Percentiles rank a stretch among this genome's conserved stretches.
Conservation (phyloP, 768 basidiomycete genomes). For the Tricholomella constricta region DNA sequence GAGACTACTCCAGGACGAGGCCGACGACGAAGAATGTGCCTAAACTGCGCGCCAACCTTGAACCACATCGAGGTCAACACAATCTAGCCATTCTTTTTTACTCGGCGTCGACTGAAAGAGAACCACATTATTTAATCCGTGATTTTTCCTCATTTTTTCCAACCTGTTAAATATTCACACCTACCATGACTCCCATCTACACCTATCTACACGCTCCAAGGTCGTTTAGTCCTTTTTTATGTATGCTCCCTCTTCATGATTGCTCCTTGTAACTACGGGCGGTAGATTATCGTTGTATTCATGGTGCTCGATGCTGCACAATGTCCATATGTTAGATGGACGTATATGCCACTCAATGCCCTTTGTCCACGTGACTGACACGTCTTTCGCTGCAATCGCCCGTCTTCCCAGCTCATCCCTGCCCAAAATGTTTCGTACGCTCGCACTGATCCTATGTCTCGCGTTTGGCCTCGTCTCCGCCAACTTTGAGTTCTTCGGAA, state of each 20-base stretch:
- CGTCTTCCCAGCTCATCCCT: not conserved
- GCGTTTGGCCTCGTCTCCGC: slow-evolving; percentile 45
- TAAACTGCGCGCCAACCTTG: not conserved
- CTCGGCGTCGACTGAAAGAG: too few relatives aligned
- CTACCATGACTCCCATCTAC: too few relatives aligned
- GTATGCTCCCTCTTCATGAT: not conserved
- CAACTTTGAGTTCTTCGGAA: slow-evolving; percentile 82
- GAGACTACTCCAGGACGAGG: slow-evolving; percentile 37
- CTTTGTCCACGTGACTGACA: slow-evolving; percentile 17
- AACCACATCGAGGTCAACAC: too few relatives aligned
- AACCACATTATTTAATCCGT: too few relatives aligned
- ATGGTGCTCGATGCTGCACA: slow-evolving; percentile 5
- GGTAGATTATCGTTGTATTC: slow-evolving; percentile 3
- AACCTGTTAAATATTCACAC: not conserved
- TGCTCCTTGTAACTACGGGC: slow-evolving; percentile 1
- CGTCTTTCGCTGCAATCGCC: slow-evolving; percentile 2
- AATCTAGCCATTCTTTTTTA: too few relatives aligned
- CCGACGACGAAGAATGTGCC: slow-evolving; percentile 21
- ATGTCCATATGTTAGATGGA: slow-evolving; percentile 9
- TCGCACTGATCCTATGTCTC: slow-evolving; percentile 31
- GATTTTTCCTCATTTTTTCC: too few relatives aligned
- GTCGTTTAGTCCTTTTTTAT: not conserved
- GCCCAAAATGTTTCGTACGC: slow-evolving; percentile 16
- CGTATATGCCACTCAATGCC: slow-evolving; percentile 4
- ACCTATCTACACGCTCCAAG: not conserved